Percentiles rank a stretch among this genome's conserved stretches.
These are phyloP conservation scores for Penicillium turbatum DNA, from an alignment of 495 filamentous ascomycete genomes.

Conservation along the genomic window DNA sequence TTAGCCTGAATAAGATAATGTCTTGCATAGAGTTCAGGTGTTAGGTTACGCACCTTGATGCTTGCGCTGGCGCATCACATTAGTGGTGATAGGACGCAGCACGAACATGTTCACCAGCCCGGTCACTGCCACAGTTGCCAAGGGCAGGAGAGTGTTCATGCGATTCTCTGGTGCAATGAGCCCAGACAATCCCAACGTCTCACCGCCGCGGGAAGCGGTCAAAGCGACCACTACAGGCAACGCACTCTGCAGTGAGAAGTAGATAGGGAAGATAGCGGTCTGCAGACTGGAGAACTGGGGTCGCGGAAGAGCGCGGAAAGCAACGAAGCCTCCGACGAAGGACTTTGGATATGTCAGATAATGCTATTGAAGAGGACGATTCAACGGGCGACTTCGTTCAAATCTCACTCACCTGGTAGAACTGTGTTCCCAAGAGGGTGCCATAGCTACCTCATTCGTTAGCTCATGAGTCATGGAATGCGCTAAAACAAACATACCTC, in stretches of 20 bases:
- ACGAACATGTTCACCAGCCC: slow-evolving; percentile 62
- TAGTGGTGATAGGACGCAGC: slow-evolving; percentile 67
- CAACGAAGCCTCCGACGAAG: slow-evolving; percentile 72
- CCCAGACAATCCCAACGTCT: slow-evolving; percentile 46
- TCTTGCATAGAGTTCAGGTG: background rate
- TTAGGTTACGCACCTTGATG: slow-evolving; percentile 56
- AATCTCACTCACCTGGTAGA: slow-evolving; percentile 63
- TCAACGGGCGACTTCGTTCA: background rate
- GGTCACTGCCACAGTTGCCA: slow-evolving; percentile 59
- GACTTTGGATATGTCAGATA: slow-evolving; percentile 43
- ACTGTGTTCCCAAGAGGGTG: slow-evolving; percentile 68
- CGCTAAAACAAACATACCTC: slow-evolving; percentile 59
- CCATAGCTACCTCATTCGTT: slow-evolving; percentile 56
- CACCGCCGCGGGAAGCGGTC: slow-evolving; percentile 62
- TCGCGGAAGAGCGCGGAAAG: slow-evolving; percentile 69
- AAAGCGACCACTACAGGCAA: slow-evolving; percentile 69
- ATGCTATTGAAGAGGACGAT: background rate
- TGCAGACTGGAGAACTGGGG: slow-evolving; percentile 79
- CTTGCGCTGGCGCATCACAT: slow-evolving; percentile 69
- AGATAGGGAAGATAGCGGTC: slow-evolving; percentile 73
- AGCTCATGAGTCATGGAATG: background rate
- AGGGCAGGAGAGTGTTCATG: slow-evolving; percentile 57
- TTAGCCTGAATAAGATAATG: slow-evolving; percentile 2
- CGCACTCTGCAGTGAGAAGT: slow-evolving; percentile 76
- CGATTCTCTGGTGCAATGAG: slow-evolving; percentile 53